Conservation (phyloP, 2,329 filamentous ascomycete species). For the Xylaria sp. region DNA sequence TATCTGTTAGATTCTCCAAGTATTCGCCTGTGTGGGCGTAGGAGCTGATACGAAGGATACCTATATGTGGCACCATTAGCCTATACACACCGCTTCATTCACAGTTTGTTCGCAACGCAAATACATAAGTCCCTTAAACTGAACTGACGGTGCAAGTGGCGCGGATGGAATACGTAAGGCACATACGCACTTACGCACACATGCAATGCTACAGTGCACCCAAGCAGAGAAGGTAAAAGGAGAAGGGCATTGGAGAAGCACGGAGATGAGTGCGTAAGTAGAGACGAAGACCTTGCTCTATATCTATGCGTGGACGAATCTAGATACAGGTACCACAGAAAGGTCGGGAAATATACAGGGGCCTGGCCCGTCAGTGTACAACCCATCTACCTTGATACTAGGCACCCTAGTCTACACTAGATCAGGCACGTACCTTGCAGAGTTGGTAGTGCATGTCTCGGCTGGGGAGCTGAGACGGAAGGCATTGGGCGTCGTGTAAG, state of each 20-base stretch:
- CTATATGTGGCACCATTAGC: background rate
- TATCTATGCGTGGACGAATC: too few relatives aligned
- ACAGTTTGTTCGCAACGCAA: background rate
- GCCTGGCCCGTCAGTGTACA: too few relatives aligned
- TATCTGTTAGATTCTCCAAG: background rate
- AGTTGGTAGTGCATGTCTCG: slow-evolving; percentile 12
- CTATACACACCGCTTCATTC: slow-evolving; percentile 1
- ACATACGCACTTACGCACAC: background rate
- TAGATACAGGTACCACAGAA: too few relatives aligned
- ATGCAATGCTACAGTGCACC: background rate
- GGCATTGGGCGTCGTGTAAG: background rate
- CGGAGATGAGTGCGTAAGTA: too few relatives aligned
- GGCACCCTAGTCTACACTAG: background rate
- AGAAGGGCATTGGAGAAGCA: too few relatives aligned
- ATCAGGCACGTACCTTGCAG: slow-evolving; percentile 19
- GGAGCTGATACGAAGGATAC: background rate
- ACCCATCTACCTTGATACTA: too few relatives aligned
- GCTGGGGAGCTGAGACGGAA: slow-evolving; percentile 22
- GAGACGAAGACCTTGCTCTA: too few relatives aligned
- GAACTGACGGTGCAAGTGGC: background rate
- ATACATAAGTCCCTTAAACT: background rate
- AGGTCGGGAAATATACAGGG: too few relatives aligned
- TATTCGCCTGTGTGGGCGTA: background rate
- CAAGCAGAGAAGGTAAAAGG: background rate
- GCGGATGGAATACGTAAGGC: slow-evolving; percentile 1